Evolutionary conservation across 352 stramenopile species (phyloP), one percentile per base, ranked within the genome.

Genomic region (Globisporangium radiosum): DNA sequence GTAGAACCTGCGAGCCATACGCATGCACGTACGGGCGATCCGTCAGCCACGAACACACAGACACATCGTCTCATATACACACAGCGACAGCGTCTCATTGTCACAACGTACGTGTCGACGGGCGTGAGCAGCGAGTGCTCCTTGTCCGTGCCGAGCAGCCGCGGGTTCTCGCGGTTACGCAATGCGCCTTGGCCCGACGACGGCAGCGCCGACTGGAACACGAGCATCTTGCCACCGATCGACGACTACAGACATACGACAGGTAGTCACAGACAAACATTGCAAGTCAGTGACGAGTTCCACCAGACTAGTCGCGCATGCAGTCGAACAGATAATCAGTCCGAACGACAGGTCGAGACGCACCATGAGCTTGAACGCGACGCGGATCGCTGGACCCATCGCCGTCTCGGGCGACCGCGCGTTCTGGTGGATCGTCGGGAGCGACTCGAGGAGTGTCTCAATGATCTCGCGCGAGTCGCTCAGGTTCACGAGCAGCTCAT

Each of bases 401-500:
- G 80, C 83, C 15, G 84, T 94, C 64, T 95, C 86, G n/a, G 78
- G 71, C 33, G 75, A 85, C 49, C 73, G 71, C 9, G 86, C 68
- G 54, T 97, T 77, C 77, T 92, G 69, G 69, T 87, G 90, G 86
- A 98, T 87, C 36, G 74, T 44, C 57, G 96, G 96, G 5, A 99
- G 78, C 48, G 82, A 92, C 60, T 99, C 95, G 43, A 99, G 82
- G 62, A 99, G 91, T 47, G 80, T 73, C 47, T 99, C 96, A 15
- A 99, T 78, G 10, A 98, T 77, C 10, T 94, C 77, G 43, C 96
- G 82, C 45, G 84, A 97, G 65, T 99, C 85, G 43, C 85, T 90
- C 54, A 99, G 70, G 75, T 99, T 99, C 10, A 99, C 97, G 47
- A 99, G 81, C 50, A 99, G 74, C 73, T 99, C 95, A 65, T 99